Base-by-base conservation (phyloP, 2,329 filamentous ascomycete species). In the Leptosphaerulina australis region DNA sequence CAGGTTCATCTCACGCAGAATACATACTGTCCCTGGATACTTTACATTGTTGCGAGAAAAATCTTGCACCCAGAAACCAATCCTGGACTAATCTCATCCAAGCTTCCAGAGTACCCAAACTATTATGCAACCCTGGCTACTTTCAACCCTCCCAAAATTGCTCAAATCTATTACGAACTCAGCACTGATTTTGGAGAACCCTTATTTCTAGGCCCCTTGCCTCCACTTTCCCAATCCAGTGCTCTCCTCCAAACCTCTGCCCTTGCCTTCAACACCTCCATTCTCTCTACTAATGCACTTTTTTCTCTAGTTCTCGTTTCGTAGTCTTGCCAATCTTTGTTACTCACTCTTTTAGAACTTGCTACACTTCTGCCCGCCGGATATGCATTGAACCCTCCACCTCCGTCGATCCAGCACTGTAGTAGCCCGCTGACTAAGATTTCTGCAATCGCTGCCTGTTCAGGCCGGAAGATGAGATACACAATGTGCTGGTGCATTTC, bases 331-430 rank as follows among this genome's bases (percentile, higher is more conserved):
- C 66, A 70, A 34, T 59, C 40, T 4, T 1, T 38, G 1, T 1
- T 15, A 12, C 26, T 44, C 2, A 69, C 53, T 24, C 53, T 49
- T 20, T 24, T 34, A 6, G 57, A 54, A 38, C 56, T 66, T 6
- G 54, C 51, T 17, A 63, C 59, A 15, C 67, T 70, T 7, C 50
- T 34, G 2, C 66, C 66, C 4, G 68, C 66, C 0, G 58, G 62
- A 55, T 60, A 67, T 17, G 58, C 58, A 50, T 69, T 69, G 18
- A 70, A 61, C 0, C 67, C 67, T 1, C 60, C 66, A 4, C 63
- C 67, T 10, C 55, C 49, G 2, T 66, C 59, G 0, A 63, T 51
- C 63, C 63, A 70, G 1, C 65, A 64, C 29, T 65, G 59, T 22
- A 69, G 44, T 15, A 70, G 20, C 1, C 55, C 64, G 3, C 64